Evolutionary conservation across 768 basidiomycete species (phyloP).

Genomic region (Boletus rubroflammeus): DNA sequence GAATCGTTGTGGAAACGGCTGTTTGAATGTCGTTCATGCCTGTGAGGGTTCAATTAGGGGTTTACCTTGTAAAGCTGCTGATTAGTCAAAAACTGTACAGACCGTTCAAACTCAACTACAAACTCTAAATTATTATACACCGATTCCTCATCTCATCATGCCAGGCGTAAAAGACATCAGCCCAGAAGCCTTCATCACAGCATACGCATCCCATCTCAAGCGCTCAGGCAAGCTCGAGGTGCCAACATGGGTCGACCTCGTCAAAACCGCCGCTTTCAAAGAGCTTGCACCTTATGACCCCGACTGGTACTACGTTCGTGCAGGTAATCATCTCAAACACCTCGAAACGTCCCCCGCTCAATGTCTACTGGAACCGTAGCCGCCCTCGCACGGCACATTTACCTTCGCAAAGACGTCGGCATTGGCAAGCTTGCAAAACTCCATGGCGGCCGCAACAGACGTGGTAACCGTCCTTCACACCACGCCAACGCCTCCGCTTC

Average conservation of each 20-base stretch:
- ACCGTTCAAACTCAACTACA: slow-evolving; percentile 31
- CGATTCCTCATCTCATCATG: too few species aligned
- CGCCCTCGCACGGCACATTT: slow-evolving; percentile 97
- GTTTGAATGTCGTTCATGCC: too few species aligned
- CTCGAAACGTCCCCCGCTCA: not conserved
- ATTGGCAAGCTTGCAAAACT: slow-evolving; percentile 93
- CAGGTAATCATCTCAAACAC: slow-evolving; percentile 58
- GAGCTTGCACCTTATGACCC: slow-evolving; percentile 99
- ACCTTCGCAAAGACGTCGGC: slow-evolving; percentile 97
- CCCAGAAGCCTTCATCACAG: slow-evolving; percentile 89
- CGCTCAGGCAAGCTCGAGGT: slow-evolving; percentile 99
- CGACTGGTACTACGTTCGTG: slow-evolving; percentile 99
- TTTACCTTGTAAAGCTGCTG: slow-evolving; percentile 15
- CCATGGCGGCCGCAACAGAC: slow-evolving; percentile 92
- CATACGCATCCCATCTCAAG: slow-evolving; percentile 95
- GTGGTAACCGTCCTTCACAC: slow-evolving; percentile 96
- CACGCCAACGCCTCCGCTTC: slow-evolving; percentile 82
- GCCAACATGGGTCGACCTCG: slow-evolving; percentile 96
- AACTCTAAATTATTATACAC: too few species aligned
- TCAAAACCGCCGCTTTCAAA: slow-evolving; percentile 97
- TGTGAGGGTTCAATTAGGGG: too few species aligned
- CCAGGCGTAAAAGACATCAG: slow-evolving; percentile 86
- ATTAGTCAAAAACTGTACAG: slow-evolving; percentile 45
- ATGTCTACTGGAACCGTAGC: slow-evolving; percentile 43
- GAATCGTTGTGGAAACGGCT: slow-evolving; percentile 21